Conservation (phyloP, 345 rosid genomes). For the Iberis pinnata region DNA sequence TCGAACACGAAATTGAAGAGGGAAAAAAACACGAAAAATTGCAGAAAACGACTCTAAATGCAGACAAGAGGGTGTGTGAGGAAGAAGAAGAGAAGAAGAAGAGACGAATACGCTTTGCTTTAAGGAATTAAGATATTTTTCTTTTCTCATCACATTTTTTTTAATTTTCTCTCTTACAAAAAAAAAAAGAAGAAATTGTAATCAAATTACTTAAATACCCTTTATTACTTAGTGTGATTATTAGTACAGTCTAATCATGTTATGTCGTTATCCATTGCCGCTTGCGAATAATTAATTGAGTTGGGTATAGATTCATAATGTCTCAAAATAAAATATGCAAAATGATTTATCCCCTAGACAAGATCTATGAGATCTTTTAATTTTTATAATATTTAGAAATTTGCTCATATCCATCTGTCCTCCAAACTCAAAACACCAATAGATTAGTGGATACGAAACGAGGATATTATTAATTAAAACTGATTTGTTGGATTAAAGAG, state of each 20-base stretch:
- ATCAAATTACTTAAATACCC: constrained; percentile 21
- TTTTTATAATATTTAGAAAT: not conserved
- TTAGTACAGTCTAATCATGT: constrained; percentile 8
- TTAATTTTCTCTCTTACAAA: constrained; percentile 2
- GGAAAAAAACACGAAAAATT: too few species aligned
- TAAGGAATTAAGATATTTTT: constrained; percentile 10
- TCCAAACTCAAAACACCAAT: constrained; percentile 14
- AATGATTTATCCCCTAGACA: not conserved
- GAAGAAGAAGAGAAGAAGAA: constrained; percentile 27
- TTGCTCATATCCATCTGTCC: constrained; percentile 6
- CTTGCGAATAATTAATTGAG: not conserved
- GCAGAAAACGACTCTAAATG: constrained; percentile 11
- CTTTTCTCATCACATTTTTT: not conserved
- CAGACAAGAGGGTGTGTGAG: constrained; percentile 11
- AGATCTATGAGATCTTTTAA: constrained; percentile 13
- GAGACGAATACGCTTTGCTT: constrained; percentile 28
- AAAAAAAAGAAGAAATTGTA: too few species aligned
- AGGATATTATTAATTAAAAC: constrained; percentile 3
- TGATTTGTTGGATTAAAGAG: constrained; percentile 9
- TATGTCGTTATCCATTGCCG: constrained; percentile 20
- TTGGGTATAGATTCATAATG: constrained; percentile 1
- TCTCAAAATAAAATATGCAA: not conserved
- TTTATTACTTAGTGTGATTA: constrained; percentile 1
- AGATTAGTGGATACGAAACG: not conserved
- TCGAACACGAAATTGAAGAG: constrained; percentile 1